Percentiles rank a stretch among this genome's conserved stretches.
Conservation (phyloP, 345 rosid genomes). For the Raphanus sativus region DNA sequence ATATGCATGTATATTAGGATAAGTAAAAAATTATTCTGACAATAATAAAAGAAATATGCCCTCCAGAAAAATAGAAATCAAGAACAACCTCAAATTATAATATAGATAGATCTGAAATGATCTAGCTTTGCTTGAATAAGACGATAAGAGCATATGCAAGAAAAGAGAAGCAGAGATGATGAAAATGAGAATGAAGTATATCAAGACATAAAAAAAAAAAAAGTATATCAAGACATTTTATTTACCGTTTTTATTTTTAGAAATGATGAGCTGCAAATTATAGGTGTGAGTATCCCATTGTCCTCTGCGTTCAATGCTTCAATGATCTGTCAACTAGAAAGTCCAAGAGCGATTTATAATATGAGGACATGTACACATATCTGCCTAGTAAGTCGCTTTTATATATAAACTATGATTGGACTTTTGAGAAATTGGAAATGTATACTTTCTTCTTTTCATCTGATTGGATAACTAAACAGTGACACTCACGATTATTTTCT, state of each 20-base stretch:
- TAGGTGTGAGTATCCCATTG: slow-evolving; percentile 21
- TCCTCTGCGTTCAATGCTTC: slow-evolving; percentile 17
- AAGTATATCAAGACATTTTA: neutral
- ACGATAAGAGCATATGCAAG: slow-evolving; percentile 1
- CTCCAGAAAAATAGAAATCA: neutral
- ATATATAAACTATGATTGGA: slow-evolving; percentile 14
- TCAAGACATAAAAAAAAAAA: no score
- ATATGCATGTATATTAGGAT: neutral
- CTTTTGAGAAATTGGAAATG: slow-evolving; percentile 21
- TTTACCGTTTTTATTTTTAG: slow-evolving; percentile 3
- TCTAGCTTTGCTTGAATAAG: slow-evolving; percentile 4
- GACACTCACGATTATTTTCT: slow-evolving; percentile 31
- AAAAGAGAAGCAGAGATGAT: neutral
- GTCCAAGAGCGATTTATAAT: slow-evolving; percentile 21
- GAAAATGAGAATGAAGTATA: slow-evolving; percentile 1
- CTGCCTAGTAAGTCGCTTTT: neutral
- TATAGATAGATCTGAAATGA: neutral
- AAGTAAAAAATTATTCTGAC: neutral
- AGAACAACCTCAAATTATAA: slow-evolving; percentile 3
- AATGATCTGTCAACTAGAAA: slow-evolving; percentile 30
- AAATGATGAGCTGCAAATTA: slow-evolving; percentile 22
- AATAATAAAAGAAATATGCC: neutral
- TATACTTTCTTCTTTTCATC: slow-evolving; percentile 18
- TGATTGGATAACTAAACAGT: slow-evolving; percentile 37
- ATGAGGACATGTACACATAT: slow-evolving; percentile 4